A percentile compares a stretch with the other conserved stretches of the same genome.
These are phyloP conservation scores for Thelonectria olida DNA, from an alignment of 2,329 filamentous ascomycete species.

Conservation along the genomic window DNA sequence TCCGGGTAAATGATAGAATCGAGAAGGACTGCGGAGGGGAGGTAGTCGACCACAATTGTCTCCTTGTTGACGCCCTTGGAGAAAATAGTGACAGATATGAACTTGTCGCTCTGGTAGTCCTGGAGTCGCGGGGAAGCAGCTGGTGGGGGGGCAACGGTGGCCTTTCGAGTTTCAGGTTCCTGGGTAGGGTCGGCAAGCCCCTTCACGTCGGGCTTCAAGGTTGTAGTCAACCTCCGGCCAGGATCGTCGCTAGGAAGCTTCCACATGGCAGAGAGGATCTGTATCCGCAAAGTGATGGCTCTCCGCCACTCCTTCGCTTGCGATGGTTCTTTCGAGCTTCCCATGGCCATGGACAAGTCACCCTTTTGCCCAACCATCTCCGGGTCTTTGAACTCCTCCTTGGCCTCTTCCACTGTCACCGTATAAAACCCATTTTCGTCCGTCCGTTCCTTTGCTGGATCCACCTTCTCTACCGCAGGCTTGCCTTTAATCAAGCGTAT, in stretches of 20 bases:
- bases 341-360: constrained; percentile 3
- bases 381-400: constrained; percentile 44
- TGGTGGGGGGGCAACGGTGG: constrained; percentile 21
- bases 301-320: constrained; percentile 46
- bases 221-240: constrained; percentile 56
- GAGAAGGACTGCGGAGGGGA: constrained; percentile 38
- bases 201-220: constrained; percentile 44
- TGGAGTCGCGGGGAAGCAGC: constrained; percentile 40
- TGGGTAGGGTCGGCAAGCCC: constrained; percentile 33
- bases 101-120: constrained; percentile 48
- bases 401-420: constrained; percentile 45
- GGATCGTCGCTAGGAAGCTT: constrained; percentile 55
- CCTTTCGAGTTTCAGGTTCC: constrained; percentile 3
- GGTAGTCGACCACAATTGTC: constrained; percentile 50
- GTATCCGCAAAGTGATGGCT: constrained; percentile 57
- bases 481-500: constrained; percentile 50
- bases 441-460: constrained; percentile 43
- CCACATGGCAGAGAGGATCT: constrained; percentile 57
- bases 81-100: constrained; percentile 52
- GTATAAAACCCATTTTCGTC: constrained; percentile 60
- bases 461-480: constrained; percentile 43
- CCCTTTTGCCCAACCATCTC: constrained; percentile 29
- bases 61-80: constrained; percentile 54
- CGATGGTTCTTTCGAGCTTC: background rate
- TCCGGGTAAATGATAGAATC: constrained; percentile 46